Evolutionary conservation across 352 stramenopile species (phyloP), one percentile per base, ranked within the genome.

Genomic region (Globisporangium emineosum): DNA sequence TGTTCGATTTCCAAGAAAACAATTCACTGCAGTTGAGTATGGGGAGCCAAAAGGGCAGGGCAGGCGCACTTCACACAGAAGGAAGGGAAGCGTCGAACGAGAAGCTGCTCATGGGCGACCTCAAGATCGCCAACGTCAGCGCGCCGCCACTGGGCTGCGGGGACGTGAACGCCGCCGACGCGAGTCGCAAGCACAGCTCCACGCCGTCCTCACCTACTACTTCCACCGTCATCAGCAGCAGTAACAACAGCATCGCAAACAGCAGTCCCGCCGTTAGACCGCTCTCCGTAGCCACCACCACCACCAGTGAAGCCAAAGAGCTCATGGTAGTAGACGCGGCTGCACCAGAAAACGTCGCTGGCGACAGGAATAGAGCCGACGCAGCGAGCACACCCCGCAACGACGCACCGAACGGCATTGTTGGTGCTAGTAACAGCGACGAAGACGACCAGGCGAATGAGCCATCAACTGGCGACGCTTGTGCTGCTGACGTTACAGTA

Each of bases 121-220:
- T 57, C 59, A 64, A 64, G 59, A 64, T 64, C 59, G 59, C 49
- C 29, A 56, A 6, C 59, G 59, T 63, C 10, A 63, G 57, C 42
- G 42, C 42, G 17, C 57, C 57, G 27, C 42, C 42, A 19, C 40
- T 62, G 57, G 40, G 19, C 42, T 10, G 40, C 21, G 57, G 57
- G 42, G 57, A 62, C 21, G 30, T 35, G 52, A 58, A 1, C 52
- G n/a, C 30, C 13, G 15, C 19, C 19, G 57, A 62, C 27, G 19
- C 43, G 0, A 8, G 17, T 10, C 57, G 57, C 57, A 52, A 51
- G 27, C 27, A 30, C 40, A 62, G 57, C 25, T 19, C 27, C 43
- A 17, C 45, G 5, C 17, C 25, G n/a, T 23, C n/a, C 0, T 30
- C 57, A 13, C 27, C 57, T 21, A 23, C 29, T 15, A 21, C 9